phyloP scores from a whole-genome alignment of 2,329 filamentous ascomycete species.

The Colletotrichum camelliae region DNA sequence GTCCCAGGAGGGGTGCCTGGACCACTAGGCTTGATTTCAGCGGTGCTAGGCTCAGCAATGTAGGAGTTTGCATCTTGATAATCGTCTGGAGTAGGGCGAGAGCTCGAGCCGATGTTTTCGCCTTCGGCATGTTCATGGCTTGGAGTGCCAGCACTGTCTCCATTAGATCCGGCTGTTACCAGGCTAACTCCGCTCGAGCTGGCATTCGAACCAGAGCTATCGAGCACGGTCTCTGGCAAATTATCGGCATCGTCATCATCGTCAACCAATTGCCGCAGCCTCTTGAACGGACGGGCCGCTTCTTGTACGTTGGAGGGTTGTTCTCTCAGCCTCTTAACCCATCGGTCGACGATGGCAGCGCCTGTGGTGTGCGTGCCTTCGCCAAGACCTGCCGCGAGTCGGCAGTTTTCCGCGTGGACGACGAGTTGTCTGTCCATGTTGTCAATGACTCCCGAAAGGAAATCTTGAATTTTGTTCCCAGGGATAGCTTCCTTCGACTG shows the following conservation, averaged over 20 bases:
- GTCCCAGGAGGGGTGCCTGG: background rate
- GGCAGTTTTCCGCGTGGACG: background rate
- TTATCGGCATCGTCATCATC: background rate
- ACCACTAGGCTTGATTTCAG: background rate
- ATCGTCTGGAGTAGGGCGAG: background rate
- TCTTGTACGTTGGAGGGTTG: fast-evolving
- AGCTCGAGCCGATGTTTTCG: background rate
- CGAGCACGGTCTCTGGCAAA: background rate
- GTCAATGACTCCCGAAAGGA: background rate
- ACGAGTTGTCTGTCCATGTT: background rate
- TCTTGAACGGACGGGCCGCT: background rate
- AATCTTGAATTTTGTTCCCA: fast-evolving
- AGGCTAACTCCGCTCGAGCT: background rate
- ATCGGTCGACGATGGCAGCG: fast-evolving
- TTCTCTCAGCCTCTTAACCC: background rate
- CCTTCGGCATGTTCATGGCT: background rate
- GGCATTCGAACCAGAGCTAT: background rate
- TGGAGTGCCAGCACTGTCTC: background rate
- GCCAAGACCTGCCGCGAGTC: background rate
- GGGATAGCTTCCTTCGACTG: background rate
- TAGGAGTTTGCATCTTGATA: background rate
- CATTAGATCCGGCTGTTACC: background rate
- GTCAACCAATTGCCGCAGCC: background rate
- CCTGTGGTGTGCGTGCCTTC: background rate
- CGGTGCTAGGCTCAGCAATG: background rate